A percentile compares a stretch with the other conserved stretches of the same genome.
Evolutionary conservation across 2,329 filamentous ascomycete species (phyloP).

Genomic region (Fonsecaea monophora): DNA sequence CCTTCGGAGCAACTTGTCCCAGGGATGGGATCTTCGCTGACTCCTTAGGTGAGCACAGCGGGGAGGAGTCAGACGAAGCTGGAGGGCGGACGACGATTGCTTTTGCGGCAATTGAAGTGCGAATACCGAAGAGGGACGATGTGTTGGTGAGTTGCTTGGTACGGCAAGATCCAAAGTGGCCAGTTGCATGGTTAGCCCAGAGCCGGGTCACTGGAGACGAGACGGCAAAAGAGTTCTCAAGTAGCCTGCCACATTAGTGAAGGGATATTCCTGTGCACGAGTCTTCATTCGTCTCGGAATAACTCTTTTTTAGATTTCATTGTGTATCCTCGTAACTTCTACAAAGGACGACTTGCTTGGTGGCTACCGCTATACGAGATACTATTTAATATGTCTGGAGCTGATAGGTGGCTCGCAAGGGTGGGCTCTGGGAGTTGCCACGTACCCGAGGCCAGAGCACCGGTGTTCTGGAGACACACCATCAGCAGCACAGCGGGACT

Average conservation of each 20-base stretch:
- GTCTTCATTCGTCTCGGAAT: background rate
- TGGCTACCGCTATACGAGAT: conserved; percentile 1
- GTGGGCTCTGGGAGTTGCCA: background rate
- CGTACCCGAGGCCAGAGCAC: conserved; percentile 17
- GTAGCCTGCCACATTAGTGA: background rate
- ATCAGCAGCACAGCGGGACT: conserved; percentile 1
- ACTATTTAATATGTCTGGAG: background rate
- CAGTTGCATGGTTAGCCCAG: background rate
- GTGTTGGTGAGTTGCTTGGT: background rate
- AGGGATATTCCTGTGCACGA: background rate
- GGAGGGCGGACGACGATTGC: background rate
- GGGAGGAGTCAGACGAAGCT: background rate
- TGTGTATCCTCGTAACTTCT: background rate
- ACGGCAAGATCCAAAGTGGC: background rate
- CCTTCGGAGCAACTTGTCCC: background rate
- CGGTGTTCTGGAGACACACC: conserved; percentile 6
- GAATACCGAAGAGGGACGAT: background rate
- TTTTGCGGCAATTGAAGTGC: background rate
- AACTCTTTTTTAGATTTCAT: background rate
- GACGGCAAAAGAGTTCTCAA: conserved; percentile 3
- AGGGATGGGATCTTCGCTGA: background rate
- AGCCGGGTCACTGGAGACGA: background rate
- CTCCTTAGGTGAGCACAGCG: background rate
- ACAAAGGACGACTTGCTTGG: background rate
- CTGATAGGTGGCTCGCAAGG: conserved; percentile 3